These are phyloP conservation scores for Penicillium brasilianum DNA, from an alignment of 2,329 filamentous ascomycete species.

Conservation along the genomic window DNA sequence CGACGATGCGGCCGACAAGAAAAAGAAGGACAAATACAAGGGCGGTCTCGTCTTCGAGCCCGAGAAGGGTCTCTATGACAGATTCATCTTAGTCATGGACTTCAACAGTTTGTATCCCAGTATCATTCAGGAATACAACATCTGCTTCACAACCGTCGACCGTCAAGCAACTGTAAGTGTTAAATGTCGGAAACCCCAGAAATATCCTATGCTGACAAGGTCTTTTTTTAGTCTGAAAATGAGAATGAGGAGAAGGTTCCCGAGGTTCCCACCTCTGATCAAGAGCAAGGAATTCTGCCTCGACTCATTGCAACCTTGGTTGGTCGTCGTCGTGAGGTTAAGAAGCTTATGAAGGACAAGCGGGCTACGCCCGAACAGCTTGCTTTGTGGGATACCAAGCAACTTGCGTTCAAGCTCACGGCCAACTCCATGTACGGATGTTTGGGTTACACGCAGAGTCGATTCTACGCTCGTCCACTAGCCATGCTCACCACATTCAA, in stretches of 20 bases:
- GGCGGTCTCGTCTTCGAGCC: constrained; percentile 98
- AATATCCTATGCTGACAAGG: constrained; percentile 14
- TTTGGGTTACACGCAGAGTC: constrained; percentile 93
- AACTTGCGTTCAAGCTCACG: constrained; percentile 93
- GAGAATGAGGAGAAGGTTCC: constrained; percentile 88
- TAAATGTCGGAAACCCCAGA: too few relatives aligned
- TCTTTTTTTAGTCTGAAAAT: constrained; percentile 50
- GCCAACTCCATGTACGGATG: constrained; percentile 99
- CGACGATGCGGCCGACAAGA: constrained; percentile 69
- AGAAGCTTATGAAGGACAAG: constrained; percentile 95
- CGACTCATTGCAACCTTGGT: constrained; percentile 91
- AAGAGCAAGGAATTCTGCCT: constrained; percentile 84
- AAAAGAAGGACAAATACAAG: constrained; percentile 99
- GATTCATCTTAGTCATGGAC: constrained; percentile 98
- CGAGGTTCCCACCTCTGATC: constrained; percentile 74
- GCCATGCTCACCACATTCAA: constrained; percentile 97
- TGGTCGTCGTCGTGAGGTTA: constrained; percentile 85
- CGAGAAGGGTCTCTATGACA: constrained; percentile 96
- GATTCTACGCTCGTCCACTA: constrained; percentile 93
- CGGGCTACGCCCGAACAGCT: constrained; percentile 82
- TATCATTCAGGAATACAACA: constrained; percentile 99
- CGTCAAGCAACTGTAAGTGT: constrained; percentile 69
- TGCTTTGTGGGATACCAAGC: constrained; percentile 97
- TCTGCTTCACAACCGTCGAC: constrained; percentile 98
- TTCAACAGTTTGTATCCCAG: constrained; percentile 99